Conservation (phyloP, 192 early-diverging fungal genomes). For the Bifiguratus adelaidae region DNA sequence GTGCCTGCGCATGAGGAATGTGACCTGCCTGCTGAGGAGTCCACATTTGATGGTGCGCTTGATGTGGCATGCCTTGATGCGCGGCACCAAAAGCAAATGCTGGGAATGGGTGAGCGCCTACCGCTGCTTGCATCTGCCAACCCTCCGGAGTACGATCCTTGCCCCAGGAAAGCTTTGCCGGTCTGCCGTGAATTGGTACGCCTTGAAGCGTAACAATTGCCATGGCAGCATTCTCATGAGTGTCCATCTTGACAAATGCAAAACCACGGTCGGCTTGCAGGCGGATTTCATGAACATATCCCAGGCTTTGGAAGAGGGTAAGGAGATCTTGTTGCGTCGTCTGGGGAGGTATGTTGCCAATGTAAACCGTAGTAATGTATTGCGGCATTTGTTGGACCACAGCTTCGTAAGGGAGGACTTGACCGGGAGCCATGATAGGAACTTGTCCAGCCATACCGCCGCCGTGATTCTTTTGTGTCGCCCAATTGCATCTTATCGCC, state of each 20-base stretch:
- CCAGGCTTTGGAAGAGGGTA: constrained; percentile 66
- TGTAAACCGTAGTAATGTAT: constrained; percentile 83
- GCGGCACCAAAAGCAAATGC: no score
- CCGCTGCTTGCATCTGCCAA: no score
- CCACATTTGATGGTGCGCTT: no score
- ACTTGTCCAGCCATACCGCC: not conserved
- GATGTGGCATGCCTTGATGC: no score
- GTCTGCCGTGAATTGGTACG: constrained; percentile 58
- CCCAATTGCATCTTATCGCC: constrained; percentile 89
- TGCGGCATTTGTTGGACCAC: constrained; percentile 65
- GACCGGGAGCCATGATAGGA: constrained; percentile 6
- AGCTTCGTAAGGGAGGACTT: constrained; percentile 53
- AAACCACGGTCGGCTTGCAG: constrained; percentile 87
- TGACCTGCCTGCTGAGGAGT: no score
- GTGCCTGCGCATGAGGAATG: no score
- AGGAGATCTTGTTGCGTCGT: constrained; percentile 61
- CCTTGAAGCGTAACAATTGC: constrained; percentile 81
- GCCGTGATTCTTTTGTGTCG: constrained; percentile 66
- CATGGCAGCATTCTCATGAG: constrained; percentile 81
- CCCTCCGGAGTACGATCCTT: constrained; percentile 60
- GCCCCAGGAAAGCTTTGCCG: constrained; percentile 82
- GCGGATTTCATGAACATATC: constrained; percentile 67
- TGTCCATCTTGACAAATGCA: constrained; percentile 86
- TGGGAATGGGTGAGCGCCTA: no score
- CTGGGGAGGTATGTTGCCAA: constrained; percentile 76